These are phyloP conservation scores for Excoecaria agallocha DNA, from an alignment of 345 rosid genomes.

Conservation along the genomic window DNA sequence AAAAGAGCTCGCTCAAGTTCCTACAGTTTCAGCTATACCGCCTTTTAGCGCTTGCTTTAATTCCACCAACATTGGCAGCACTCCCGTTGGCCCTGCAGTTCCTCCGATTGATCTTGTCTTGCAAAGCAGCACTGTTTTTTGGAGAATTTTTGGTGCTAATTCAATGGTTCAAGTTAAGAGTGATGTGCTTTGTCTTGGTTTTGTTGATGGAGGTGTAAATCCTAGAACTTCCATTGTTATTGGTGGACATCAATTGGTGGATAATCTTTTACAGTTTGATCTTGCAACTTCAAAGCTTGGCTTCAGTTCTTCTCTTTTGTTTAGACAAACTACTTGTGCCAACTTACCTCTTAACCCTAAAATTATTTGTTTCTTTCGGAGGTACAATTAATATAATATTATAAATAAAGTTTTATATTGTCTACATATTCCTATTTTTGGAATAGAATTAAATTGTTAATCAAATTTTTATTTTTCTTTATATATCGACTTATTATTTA, in stretches of 20 bases:
- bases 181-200: neutral
- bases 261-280: conserved; percentile 34
- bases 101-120: conserved; percentile 16
- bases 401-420: too few species aligned
- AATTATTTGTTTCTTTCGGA: too few species aligned
- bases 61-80: too few species aligned
- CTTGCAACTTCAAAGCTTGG: conserved; percentile 29
- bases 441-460: too few species aligned
- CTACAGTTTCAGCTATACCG: too few species aligned
- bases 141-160: conserved; percentile 11
- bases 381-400: too few species aligned
- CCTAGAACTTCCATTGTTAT: conserved; percentile 21
- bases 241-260: conserved; percentile 27
- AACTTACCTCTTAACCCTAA: neutral
- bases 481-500: too few species aligned
- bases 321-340: conserved; percentile 7
- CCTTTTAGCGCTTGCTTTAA: too few species aligned
- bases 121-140: neutral
- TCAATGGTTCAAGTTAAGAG: neutral
- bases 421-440: too few species aligned
- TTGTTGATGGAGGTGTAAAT: conserved; percentile 22
- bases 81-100: too few species aligned
- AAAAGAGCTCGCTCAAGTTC: too few species aligned
- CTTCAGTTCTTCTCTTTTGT: conserved; percentile 17
- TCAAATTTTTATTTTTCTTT: too few species aligned